Percentiles rank a stretch among this genome's conserved stretches.
These are phyloP conservation scores for Rhizoclosmatium sp. DNA, from an alignment of 192 early-diverging fungal species.

Conservation along the genomic window DNA sequence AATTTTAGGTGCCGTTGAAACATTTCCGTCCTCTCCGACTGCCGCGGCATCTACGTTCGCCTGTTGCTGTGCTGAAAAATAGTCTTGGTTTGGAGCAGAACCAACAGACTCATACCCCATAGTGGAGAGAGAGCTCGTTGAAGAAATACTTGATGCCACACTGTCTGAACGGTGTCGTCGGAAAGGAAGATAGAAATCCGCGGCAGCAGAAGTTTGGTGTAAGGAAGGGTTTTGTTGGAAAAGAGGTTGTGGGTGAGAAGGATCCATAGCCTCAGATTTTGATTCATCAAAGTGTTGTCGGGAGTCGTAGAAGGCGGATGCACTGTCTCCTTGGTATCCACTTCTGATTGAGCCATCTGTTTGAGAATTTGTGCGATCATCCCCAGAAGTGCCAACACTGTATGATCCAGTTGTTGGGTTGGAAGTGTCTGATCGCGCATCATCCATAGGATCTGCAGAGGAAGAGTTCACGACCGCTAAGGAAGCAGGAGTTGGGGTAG, in stretches of 20 bases:
- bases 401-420: slow-evolving; percentile 34
- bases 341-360: slow-evolving; percentile 15
- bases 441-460: slow-evolving; percentile 27
- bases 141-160: slow-evolving; percentile 13
- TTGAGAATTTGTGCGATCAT: neutral
- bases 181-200: neutral
- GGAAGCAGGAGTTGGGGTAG: slow-evolving; percentile 1
- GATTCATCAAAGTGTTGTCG: neutral
- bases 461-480: neutral
- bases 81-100: neutral
- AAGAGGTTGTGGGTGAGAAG: neutral
- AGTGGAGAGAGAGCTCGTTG: slow-evolving; percentile 22
- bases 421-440: slow-evolving; percentile 25
- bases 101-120: slow-evolving; percentile 16
- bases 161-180: slow-evolving; percentile 28
- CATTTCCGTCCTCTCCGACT: neutral
- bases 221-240: neutral
- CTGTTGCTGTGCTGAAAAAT: neutral
- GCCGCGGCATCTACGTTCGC: slow-evolving; percentile 1
- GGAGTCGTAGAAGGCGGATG: neutral
- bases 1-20: slow-evolving; percentile 49
- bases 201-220: neutral
- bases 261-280: neutral
- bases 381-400: neutral
- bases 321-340: neutral